Base-by-base conservation (phyloP, 108 stramenopile species). In the Stephanodiscus minutulus region DNA sequence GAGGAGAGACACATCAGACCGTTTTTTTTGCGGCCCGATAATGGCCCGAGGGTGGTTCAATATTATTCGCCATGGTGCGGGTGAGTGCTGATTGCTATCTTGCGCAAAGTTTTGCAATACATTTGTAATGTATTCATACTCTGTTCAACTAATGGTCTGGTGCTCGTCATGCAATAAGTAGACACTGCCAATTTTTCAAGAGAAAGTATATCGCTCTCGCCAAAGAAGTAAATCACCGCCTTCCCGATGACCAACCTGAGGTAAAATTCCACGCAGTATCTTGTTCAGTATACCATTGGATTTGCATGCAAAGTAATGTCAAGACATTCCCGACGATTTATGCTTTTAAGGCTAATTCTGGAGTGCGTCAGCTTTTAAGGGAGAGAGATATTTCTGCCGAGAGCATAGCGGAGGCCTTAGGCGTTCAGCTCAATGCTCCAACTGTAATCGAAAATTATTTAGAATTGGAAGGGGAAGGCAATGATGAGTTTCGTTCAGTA, bases 31-130 rank as follows among this genome's bases (percentile, higher is more conserved):
- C 58, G 37, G 5, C 60, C 58, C 5, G 64, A 76, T 28, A 80
- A 75, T 73, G 68, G 73, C 0, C 86, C 87, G 20, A 75, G 89
- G 25, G 74, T 93, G 7, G 91, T 93, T 18, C 83, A 88, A 69
- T 90, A 83, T 52, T 93, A 93, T 58, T 75, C 73, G 35, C 91
- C 88, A 36, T 92, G 87, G 87, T 86, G 89, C 70, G 85, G 85
- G 64, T 73, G 53, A 54, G 72, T 43, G 58, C 33, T 50, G 3
- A n/a, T n/a, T n/a, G n/a, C n/a, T n/a, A n/a, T n/a, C n/a, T n/a
- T n/a, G n/a, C n/a, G n/a, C n/a, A n/a, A n/a, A n/a, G n/a, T n/a
- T 17, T 33, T 60, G 59, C 22, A 60, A 22, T 57, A 15, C 27
- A 44, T 7, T 35, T 7, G 25, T 22, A 39, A 3, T 24, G 0